These are phyloP conservation scores for Neopestalotiopsis sp. DNA, from an alignment of 2,329 filamentous ascomycete genomes.

Conservation along the genomic window DNA sequence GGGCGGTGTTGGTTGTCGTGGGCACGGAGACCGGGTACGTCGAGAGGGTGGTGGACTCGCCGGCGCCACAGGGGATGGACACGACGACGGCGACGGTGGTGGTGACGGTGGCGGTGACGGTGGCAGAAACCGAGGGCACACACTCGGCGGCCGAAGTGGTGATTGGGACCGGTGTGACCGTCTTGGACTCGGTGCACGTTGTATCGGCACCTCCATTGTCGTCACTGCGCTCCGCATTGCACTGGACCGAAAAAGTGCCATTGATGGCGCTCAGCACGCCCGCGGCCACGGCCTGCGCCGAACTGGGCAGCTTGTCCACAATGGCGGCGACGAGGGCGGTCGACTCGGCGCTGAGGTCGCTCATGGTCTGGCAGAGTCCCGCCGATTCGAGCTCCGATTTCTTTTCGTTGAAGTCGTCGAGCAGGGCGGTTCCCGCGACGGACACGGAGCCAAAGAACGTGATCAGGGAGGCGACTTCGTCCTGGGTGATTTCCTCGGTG, in stretches of 20 bases:
- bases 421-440: constrained; percentile 23
- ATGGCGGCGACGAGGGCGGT: constrained; percentile 26
- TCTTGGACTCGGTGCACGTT: no score
- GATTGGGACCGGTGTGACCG: no score
- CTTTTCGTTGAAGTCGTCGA: constrained; percentile 28
- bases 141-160: no score
- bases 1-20: no score
- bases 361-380: constrained; percentile 24
- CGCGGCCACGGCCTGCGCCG: constrained; percentile 17
- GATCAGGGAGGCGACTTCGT: constrained; percentile 21
- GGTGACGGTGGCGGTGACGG: no score
- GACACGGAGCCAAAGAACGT: constrained; percentile 18
- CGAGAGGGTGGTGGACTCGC: background rate
- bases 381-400: constrained; percentile 27
- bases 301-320: constrained; percentile 25
- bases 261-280: no score
- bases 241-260: no score
- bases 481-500: constrained; percentile 21
- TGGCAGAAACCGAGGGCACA: no score
- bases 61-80: background rate
- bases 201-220: no score
- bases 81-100: background rate
- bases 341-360: constrained; percentile 22
- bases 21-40: background rate
- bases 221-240: no score